These are phyloP conservation scores for Metschnikowia arizonensis DNA, from an alignment of 805 yeast species.

Conservation along the genomic window DNA sequence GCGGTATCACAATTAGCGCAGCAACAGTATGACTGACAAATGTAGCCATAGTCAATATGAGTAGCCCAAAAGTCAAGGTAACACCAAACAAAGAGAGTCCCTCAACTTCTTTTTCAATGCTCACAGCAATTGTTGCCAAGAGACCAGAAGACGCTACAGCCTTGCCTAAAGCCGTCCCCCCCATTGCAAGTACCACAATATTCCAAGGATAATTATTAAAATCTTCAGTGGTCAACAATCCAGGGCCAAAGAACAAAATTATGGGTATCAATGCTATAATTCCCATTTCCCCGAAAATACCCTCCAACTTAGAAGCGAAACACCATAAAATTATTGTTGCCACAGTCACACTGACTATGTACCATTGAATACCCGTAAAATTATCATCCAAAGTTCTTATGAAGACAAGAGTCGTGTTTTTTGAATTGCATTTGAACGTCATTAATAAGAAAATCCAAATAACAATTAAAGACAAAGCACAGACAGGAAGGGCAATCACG, in stretches of 20 bases:
- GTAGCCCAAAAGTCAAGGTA: conserved; percentile 57
- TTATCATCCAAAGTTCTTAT: conserved; percentile 45
- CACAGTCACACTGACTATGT: conserved; percentile 38
- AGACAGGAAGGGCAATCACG: conserved; percentile 47
- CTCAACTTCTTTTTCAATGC: conserved; percentile 40
- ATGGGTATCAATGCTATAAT: conserved; percentile 46
- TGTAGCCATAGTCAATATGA: conserved; percentile 82
- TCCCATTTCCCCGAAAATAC: conserved; percentile 47
- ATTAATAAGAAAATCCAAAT: conserved; percentile 50
- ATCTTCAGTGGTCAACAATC: conserved; percentile 44
- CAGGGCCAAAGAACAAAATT: conserved; percentile 47
- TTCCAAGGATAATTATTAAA: conserved; percentile 52
- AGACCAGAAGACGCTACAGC: conserved; percentile 50
- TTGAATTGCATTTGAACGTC: conserved; percentile 47
- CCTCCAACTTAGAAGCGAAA: conserved; percentile 38
- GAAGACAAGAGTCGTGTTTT: conserved; percentile 46
- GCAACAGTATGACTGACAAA: conserved; percentile 97
- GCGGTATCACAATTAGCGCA: conserved; percentile 86
- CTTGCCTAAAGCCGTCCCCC: conserved; percentile 51
- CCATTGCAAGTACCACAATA: conserved; percentile 53
- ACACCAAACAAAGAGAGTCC: conserved; percentile 43
- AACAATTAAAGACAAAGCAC: conserved; percentile 37
- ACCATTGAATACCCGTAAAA: conserved; percentile 44
- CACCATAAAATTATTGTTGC: conserved; percentile 49
- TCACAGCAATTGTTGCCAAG: conserved; percentile 42